These are phyloP conservation scores for Iberis pinnata DNA, from an alignment of 345 rosid genomes.

Conservation along the genomic window DNA sequence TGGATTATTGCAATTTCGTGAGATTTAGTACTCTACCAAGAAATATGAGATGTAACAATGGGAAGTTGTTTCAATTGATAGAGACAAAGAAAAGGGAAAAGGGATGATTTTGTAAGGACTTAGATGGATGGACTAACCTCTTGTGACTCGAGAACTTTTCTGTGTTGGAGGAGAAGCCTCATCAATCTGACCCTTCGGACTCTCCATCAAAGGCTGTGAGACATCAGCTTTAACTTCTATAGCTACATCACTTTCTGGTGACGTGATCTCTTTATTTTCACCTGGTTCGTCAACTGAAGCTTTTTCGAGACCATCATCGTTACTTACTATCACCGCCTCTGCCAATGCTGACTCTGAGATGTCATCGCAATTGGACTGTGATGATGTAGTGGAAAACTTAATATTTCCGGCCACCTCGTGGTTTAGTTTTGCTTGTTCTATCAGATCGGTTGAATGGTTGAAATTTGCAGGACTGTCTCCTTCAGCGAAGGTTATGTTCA, in stretches of 20 bases:
- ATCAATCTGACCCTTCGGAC: constrained; percentile 37
- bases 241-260: constrained; percentile 32
- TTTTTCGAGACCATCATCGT: constrained; percentile 23
- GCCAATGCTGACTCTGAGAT: constrained; percentile 17
- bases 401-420: constrained; percentile 14
- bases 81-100: background rate
- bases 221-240: constrained; percentile 23
- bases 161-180: constrained; percentile 37
- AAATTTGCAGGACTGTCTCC: constrained; percentile 36
- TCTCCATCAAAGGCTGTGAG: constrained; percentile 31
- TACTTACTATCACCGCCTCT: constrained; percentile 21
- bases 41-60: background rate
- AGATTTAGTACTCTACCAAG: background rate
- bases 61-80: background rate
- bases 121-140: constrained; percentile 45
- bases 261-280: constrained; percentile 23
- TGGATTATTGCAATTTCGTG: constrained; percentile 2
- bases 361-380: constrained; percentile 34
- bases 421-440: constrained; percentile 27
- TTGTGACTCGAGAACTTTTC: constrained; percentile 33
- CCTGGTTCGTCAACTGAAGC: constrained; percentile 25
- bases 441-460: constrained; percentile 32
- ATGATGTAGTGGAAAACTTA: constrained; percentile 30
- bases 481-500: constrained; percentile 36
- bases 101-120: background rate